These are phyloP conservation scores for Clonostachys rhizophaga DNA, from an alignment of 2,329 filamentous ascomycete genomes.

Conservation along the genomic window DNA sequence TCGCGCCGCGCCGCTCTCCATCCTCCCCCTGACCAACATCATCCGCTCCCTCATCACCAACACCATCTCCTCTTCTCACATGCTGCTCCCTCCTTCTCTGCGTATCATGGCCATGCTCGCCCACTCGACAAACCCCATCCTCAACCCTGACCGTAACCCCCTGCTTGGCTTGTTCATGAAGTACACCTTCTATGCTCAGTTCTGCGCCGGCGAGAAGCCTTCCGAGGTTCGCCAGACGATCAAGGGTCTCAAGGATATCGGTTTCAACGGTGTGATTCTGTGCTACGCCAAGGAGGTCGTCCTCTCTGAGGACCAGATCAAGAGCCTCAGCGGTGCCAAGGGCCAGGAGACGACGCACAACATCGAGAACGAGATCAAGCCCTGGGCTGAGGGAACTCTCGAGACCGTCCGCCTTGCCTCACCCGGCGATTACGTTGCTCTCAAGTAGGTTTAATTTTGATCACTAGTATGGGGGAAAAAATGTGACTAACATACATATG, in stretches of 20 bases:
- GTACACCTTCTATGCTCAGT: conserved; percentile 84
- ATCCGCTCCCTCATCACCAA: conserved; percentile 67
- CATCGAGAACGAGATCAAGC: conserved; percentile 55
- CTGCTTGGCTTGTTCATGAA: conserved; percentile 68
- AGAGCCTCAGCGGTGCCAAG: conserved; percentile 35
- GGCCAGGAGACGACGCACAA: conserved; percentile 41
- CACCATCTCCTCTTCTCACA: conserved; percentile 63
- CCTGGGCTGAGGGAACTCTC: conserved; percentile 71
- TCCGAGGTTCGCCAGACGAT: conserved; percentile 65
- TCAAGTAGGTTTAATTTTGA: conserved; percentile 42
- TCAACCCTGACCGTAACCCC: conserved; percentile 73
- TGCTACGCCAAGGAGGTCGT: conserved; percentile 83
- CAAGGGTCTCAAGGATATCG: conserved; percentile 62
- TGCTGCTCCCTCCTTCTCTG: conserved; percentile 68
- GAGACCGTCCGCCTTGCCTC: conserved; percentile 67
- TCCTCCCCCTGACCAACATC: conserved; percentile 62
- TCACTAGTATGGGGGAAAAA: not conserved
- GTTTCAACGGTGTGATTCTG: conserved; percentile 79
- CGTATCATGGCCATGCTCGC: conserved; percentile 65
- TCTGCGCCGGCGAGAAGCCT: conserved; percentile 77
- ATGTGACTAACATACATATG: not conserved
- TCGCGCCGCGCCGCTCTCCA: conserved; percentile 47
- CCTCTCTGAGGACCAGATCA: conserved; percentile 49
- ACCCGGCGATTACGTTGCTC: conserved; percentile 57
- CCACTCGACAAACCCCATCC: conserved; percentile 58